These are phyloP conservation scores for Tremella fuciformis DNA, from an alignment of 768 basidiomycete genomes.

Conservation along the genomic window DNA sequence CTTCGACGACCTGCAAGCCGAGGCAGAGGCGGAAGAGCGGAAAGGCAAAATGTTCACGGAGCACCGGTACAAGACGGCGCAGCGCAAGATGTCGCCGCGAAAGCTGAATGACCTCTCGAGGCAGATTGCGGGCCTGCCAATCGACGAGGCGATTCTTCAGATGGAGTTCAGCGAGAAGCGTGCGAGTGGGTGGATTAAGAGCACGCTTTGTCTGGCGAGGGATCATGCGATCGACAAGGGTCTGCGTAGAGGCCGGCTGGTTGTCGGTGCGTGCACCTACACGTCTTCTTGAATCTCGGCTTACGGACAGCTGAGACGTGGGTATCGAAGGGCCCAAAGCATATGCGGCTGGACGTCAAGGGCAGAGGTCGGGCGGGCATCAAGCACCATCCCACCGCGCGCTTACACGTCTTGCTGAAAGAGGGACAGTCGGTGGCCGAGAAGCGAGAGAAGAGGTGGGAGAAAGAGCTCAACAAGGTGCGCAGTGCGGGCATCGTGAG, in stretches of 20 bases:
- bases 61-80: slow-evolving; percentile 70
- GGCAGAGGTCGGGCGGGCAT: slow-evolving; percentile 79
- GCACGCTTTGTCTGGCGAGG: slow-evolving; percentile 80
- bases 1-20: too few species aligned
- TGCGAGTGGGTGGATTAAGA: slow-evolving; percentile 75
- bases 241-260: slow-evolving; percentile 66
- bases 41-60: too few species aligned
- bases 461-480: slow-evolving; percentile 69
- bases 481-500: slow-evolving; percentile 74
- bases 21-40: too few species aligned
- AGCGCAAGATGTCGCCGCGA: slow-evolving; percentile 83
- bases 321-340: slow-evolving; percentile 77
- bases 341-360: slow-evolving; percentile 71
- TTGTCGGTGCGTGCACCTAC: slow-evolving; percentile 66
- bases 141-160: slow-evolving; percentile 92
- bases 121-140: slow-evolving; percentile 84
- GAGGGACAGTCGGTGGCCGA: slow-evolving; percentile 76
- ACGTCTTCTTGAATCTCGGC: not conserved
- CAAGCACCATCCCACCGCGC: slow-evolving; percentile 70
- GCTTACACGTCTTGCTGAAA: slow-evolving; percentile 70
- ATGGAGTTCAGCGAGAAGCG: slow-evolving; percentile 96
- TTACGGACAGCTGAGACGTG: slow-evolving; percentile 74
- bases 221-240: slow-evolving; percentile 82
- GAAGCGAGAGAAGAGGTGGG: slow-evolving; percentile 62
- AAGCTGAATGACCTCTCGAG: slow-evolving; percentile 83